These are phyloP conservation scores for Gastrodia elata DNA, from an alignment of 106 monocot genomes.

Conservation along the genomic window DNA sequence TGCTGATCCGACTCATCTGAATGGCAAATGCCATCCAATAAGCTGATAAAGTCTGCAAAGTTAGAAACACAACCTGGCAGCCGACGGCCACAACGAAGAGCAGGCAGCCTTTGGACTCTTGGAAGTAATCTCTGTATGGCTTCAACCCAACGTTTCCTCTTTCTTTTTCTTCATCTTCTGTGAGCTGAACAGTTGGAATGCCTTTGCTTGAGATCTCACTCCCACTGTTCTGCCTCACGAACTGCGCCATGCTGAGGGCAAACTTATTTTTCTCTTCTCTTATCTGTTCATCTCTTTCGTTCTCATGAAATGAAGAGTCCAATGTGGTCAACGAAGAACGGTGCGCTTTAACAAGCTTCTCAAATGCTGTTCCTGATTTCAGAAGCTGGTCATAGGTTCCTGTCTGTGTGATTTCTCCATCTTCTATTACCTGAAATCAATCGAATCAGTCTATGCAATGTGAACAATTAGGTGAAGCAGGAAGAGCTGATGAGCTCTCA, in stretches of 20 bases:
- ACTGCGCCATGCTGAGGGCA: not conserved
- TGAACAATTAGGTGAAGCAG: not conserved
- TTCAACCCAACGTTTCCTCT: slow-evolving; percentile 59
- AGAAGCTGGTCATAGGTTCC: slow-evolving; percentile 66
- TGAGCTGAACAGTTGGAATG: slow-evolving; percentile 25
- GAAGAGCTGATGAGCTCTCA: not conserved
- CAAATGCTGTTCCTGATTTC: slow-evolving; percentile 57
- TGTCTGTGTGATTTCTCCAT: slow-evolving; percentile 51
- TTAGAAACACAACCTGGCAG: slow-evolving; percentile 33
- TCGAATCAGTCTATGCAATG: not conserved
- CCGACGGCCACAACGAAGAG: slow-evolving; percentile 23
- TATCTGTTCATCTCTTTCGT: not conserved
- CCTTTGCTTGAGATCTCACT: slow-evolving; percentile 21
- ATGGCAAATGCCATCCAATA: slow-evolving; percentile 70
- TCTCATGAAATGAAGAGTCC: slow-evolving; percentile 19
- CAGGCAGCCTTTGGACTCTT: slow-evolving; percentile 27
- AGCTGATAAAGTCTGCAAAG: slow-evolving; percentile 46
- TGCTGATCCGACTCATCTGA: slow-evolving; percentile 25
- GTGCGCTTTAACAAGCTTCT: slow-evolving; percentile 77
- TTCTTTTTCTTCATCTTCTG: slow-evolving; percentile 72
- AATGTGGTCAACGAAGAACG: slow-evolving; percentile 44
- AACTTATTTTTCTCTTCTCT: not conserved
- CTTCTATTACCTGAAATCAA: slow-evolving; percentile 57
- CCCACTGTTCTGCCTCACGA: slow-evolving; percentile 23
- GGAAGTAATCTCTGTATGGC: slow-evolving; percentile 53